phyloP scores from a whole-genome alignment of 1,139 yeast species.

The Pichia sp. region DNA sequence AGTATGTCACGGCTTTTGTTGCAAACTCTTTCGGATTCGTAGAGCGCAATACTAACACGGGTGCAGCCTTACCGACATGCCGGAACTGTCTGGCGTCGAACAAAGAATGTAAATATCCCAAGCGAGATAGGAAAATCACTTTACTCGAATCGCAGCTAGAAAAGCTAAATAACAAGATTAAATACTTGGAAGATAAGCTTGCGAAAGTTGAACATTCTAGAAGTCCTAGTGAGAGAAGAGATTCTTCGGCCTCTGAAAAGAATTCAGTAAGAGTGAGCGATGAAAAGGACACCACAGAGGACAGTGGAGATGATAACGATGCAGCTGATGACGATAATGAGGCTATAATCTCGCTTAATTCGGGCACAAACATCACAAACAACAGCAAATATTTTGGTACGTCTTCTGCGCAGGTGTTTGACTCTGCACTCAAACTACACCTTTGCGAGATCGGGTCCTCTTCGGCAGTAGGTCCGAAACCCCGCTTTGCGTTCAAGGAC shows the following conservation, averaged over 20 bases:
- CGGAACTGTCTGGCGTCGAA: not conserved
- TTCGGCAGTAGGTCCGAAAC: conserved; percentile 25
- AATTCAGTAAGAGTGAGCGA: not conserved
- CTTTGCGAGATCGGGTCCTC: not conserved
- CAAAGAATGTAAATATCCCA: not conserved
- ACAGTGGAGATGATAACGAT: not conserved
- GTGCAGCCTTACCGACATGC: no score
- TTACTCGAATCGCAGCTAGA: not conserved
- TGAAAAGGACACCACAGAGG: not conserved
- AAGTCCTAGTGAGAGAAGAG: no score
- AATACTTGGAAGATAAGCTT: not conserved
- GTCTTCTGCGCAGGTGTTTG: not conserved
- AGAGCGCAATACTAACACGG: no score
- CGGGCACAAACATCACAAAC: not conserved
- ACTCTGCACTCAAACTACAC: not conserved
- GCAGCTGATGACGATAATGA: not conserved
- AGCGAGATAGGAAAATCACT: not conserved
- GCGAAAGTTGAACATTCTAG: not conserved
- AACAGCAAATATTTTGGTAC: not conserved
- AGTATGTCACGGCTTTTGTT: not conserved
- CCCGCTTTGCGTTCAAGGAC: conserved; percentile 33
- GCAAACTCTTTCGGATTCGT: no score
- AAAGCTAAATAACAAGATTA: not conserved
- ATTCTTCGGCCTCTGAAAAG: no score
- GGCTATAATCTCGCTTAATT: not conserved